Evolutionary conservation across 495 filamentous ascomycete genomes (phyloP), one percentile per base, ranked within the genome.

Genomic region (Rhizodiscina lignyota): DNA sequence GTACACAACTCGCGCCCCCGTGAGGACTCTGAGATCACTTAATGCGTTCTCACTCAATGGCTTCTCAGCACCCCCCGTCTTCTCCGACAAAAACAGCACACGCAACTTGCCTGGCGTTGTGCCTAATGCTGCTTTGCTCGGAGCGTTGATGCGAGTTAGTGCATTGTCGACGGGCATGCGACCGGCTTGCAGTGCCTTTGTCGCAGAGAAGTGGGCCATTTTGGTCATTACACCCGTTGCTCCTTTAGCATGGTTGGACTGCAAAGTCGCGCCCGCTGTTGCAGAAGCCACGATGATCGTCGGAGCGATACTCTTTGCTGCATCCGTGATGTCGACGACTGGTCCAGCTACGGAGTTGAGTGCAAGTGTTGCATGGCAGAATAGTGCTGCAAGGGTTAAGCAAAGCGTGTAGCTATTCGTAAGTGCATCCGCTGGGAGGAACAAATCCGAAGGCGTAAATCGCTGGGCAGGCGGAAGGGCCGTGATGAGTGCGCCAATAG

Each of bases 351-450:
- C 83, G 2, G 84, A 84, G 50, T 82, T 94, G 41, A 99, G 68
- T 18, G 86, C 89, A 15, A 96, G 63, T 0, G 84, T 84, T 23
- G 83, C 68, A 47, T 87, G 84, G 17, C 72, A 78, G 54, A 68
- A 86, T 4, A 99, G 68, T 0, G 87, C 85, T 17, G 76, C 74
- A 40, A 96, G 66, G 12, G 84, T 82, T 33, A 85, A 67, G 31
- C 74, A 69, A 12, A 96, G 68, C 1, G 83, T 67, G 55, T 92
- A 91, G 0, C 75, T 73, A 30, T 74, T 66, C 2, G 77, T 77
- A 17, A 96, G 72, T 2, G 79, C 75, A 41, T 87, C 83, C 26
- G 82, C 83, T 0, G 87, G 77, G n/a, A 94, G 68, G 51, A 99
- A 83, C 18, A 92, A 60, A 48, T 99, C 89, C 2, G 68, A 62